Base-by-base conservation (phyloP, 2,329 filamentous ascomycete species). In the Emmonsiellopsis sp. region DNA sequence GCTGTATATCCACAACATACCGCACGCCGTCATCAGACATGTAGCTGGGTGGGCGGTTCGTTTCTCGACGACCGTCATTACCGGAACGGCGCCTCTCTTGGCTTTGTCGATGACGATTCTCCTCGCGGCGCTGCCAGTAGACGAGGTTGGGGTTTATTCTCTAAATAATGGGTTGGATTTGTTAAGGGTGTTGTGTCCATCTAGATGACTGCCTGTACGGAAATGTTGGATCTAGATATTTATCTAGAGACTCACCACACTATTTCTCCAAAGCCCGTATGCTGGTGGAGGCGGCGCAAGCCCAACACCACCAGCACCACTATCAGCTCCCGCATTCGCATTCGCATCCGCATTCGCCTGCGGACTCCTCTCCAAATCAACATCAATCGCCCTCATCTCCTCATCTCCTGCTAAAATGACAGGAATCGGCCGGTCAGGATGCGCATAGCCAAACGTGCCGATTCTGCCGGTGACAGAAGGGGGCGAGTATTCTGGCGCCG, bases 261-360 rank as follows among this genome's bases (percentile, higher is more conserved):
- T 92, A 67, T 85, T 84, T 51, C 88, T 78, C 87, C 88, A 94
- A 1, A 89, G 73, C 0, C 90, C 90, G 65, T 95, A 95, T 2
- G 88, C 88, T 0, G 91, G 90, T 3, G 91, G 90, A 7, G 83
- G 81, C 17, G 77, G 59, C 61, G 63, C 65, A 52, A 67, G 34
- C 5, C 17, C 34, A 27, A 27, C 21, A 5, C 21, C 21, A 27
- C 21, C 21, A 27, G 21, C 21, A 27, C 21, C 21, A 27, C 21
- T 5, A 27, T 27, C 21, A 27, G 21, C 21, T 27, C 55, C 17
- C 83, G 83, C 10, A 21, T 49, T 39, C 21, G 3, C 21, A 36
- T 40, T 40, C 34, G 31, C 6, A 33, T 13, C 11, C 3, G 11
- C 6, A 33, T 13, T 17, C 4, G 11, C 14, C 11, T 4, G 17